Percentiles rank a stretch among this genome's conserved stretches.
phyloP scores from a whole-genome alignment of 164 flowering plant species.

The Cinnamomum micranthum region DNA sequence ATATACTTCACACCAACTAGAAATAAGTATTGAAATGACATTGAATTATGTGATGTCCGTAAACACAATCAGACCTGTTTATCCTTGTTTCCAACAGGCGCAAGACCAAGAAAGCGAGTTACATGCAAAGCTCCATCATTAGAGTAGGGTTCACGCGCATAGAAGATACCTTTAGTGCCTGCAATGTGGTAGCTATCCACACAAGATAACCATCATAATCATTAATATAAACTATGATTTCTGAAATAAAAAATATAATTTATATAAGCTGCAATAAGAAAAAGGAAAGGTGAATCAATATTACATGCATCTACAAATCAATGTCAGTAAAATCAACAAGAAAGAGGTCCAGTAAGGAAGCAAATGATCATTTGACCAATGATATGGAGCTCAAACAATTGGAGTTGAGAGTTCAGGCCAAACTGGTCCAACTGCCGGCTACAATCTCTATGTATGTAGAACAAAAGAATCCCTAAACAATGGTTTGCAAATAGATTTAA shows the following conservation, averaged over 20 bases:
- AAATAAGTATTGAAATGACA: neutral
- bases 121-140: conserved; percentile 72
- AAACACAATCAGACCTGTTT: conserved; percentile 58
- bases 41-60: neutral
- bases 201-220: conserved; percentile 13
- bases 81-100: conserved; percentile 88
- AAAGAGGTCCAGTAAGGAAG: too few species aligned
- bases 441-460: too few species aligned
- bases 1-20: neutral
- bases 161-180: conserved; percentile 76
- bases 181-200: conserved; percentile 81
- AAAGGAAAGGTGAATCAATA: neutral
- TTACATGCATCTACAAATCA: neutral
- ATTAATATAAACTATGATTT: neutral
- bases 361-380: too few species aligned
- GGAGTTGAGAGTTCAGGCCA: too few species aligned
- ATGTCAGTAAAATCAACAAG: neutral
- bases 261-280: neutral
- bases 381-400: too few species aligned
- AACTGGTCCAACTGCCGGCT: too few species aligned
- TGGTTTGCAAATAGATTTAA: too few species aligned
- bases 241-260: neutral
- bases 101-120: conserved; percentile 96
- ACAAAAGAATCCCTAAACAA: too few species aligned
- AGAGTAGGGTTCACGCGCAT: conserved; percentile 87